Evolutionary conservation across 2,329 filamentous ascomycete genomes (phyloP), one percentile per base, ranked within the genome.

Genomic region (Phaeosphaeria sp.): DNA sequence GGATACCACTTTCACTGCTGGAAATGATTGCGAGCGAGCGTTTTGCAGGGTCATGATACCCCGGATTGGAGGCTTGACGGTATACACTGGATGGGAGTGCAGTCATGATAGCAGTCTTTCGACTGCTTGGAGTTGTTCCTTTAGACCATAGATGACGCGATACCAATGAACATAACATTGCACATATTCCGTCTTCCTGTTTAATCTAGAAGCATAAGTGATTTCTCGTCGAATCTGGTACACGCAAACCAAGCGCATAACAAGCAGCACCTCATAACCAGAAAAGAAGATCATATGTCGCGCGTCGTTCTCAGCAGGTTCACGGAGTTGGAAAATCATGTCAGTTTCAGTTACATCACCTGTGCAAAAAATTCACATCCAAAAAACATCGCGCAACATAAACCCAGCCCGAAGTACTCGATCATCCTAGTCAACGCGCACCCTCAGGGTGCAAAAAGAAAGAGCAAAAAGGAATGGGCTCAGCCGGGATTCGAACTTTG

Each of bases 401-500:
- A n/a, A n/a, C n/a, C n/a, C n/a, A n/a, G n/a, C n/a, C n/a, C n/a
- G n/a, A n/a, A n/a, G n/a, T n/a, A n/a, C n/a, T n/a, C n/a, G n/a
- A n/a, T n/a, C n/a, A n/a, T n/a, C n/a, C n/a, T n/a, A n/a, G n/a
- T n/a, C n/a, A n/a, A n/a, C n/a, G n/a, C n/a, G n/a, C n/a, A n/a
- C n/a, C n/a, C n/a, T n/a, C n/a, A n/a, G n/a, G 46, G 22, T 33
- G 30, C 13, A 36, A 55, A 50, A 30, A 46, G 33, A 39, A 49
- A 20, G 9, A 42, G 40, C 21, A 58, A 56, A 44, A 52, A 49
- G 39, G 40, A 51, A 33, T 15, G 67, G 69, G 69, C 69, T 65
- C 69, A 65, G 64, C 69, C 69, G 69, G 69, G 69, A 73, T 66
- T 75, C 68, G 73, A 75, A 48, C 54, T 4, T 22, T 7, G 20